A percentile compares a stretch with the other conserved stretches of the same genome.
These are phyloP conservation scores for Mucor indicus DNA, from an alignment of 371 early-diverging fungal species.

Conservation along the genomic window DNA sequence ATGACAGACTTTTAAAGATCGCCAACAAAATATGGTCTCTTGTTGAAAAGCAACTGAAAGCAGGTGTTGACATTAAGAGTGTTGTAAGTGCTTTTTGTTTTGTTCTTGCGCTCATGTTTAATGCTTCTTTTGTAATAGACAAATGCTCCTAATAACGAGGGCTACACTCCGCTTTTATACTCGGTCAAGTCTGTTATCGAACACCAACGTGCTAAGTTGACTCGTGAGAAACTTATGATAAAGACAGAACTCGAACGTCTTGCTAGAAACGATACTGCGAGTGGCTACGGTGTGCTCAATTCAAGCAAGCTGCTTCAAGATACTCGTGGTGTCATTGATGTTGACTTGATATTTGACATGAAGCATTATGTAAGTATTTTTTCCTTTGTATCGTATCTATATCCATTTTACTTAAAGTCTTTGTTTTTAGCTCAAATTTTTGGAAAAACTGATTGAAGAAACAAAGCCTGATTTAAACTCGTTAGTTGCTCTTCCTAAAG, in stretches of 20 bases:
- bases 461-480: slow-evolving; percentile 17
- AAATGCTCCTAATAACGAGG: slow-evolving; percentile 24
- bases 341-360: slow-evolving; percentile 9
- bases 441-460: not conserved
- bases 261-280: too few species aligned
- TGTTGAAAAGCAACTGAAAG: not conserved
- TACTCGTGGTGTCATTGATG: not conserved
- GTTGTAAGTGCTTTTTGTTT: not conserved
- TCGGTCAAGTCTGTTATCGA: slow-evolving; percentile 15
- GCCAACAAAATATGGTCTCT: slow-evolving; percentile 10
- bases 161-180: slow-evolving; percentile 24
- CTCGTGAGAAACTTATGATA: slow-evolving; percentile 18
- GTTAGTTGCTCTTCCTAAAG: slow-evolving; percentile 26
- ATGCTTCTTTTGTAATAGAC: slow-evolving; percentile 17
- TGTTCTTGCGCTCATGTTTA: not conserved
- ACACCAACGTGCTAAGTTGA: slow-evolving; percentile 14
- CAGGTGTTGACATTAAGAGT: not conserved
- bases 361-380: slow-evolving; percentile 6
- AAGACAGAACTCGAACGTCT: too few species aligned
- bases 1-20: slow-evolving; percentile 2
- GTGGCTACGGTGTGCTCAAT: too few species aligned
- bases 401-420: too few species aligned
- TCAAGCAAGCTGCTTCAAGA: too few species aligned
- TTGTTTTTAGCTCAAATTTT: slow-evolving; percentile 17
- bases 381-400: too few species aligned